phyloP scores from a whole-genome alignment of 2,329 filamentous ascomycete genomes.

The Penicillium fuscoglaucum region DNA sequence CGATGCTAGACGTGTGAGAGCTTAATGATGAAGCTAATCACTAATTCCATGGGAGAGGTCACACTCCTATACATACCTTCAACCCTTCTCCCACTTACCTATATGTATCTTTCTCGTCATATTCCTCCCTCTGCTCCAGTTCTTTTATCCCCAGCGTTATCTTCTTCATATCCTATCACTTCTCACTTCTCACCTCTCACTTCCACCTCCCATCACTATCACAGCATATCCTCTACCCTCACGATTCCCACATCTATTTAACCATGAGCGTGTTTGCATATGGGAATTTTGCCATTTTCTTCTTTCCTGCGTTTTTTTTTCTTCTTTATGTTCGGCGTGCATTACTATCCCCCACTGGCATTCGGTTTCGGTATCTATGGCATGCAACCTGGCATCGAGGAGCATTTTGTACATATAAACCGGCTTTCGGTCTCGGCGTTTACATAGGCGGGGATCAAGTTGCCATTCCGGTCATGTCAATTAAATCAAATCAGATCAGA shows the following conservation, averaged over 20 bases:
- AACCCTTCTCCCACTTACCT: not conserved
- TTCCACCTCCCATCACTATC: not conserved
- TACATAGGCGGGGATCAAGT: not conserved
- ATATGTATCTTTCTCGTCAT: not conserved
- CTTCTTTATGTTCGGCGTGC: constrained; percentile 4
- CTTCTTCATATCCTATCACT: not conserved
- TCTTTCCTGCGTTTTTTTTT: not conserved
- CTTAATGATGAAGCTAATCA: constrained; percentile 15
- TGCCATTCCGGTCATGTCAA: not conserved
- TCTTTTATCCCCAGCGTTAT: not conserved
- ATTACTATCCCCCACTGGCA: constrained; percentile 8
- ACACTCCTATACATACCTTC: not conserved
- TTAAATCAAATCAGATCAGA: not conserved
- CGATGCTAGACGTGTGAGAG: constrained; percentile 39
- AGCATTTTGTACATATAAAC: constrained; percentile 13
- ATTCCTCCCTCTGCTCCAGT: not conserved
- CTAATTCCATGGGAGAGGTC: not conserved
- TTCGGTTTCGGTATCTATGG: constrained; percentile 7
- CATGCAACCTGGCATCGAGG: constrained; percentile 9
- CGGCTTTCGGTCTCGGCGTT: constrained; percentile 9
- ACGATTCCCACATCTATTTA: not conserved
- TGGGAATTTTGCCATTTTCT: not conserved
- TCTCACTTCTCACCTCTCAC: not conserved
- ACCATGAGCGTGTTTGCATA: constrained; percentile 12
- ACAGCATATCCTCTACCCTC: not conserved